Evolutionary conservation across 1,284 basidiomycete genomes (phyloP), one percentile per base, ranked within the genome.

Genomic region (Cystobasidium pallidum): DNA sequence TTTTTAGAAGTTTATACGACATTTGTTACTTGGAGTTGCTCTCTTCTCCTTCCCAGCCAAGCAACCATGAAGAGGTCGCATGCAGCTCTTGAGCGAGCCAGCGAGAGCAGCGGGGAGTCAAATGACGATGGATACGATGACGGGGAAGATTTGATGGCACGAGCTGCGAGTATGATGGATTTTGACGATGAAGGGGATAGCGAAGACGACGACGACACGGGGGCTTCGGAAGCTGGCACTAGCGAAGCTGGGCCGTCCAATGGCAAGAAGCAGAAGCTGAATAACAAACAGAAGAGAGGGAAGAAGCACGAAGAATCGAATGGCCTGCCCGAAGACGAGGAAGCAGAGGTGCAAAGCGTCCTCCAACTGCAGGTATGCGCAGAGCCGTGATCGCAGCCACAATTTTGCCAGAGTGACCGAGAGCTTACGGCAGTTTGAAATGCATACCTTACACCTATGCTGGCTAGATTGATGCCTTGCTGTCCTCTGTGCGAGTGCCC

Each of bases 131-230:
- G 30, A 11, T 72, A 66, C 45, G 70, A 72, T 47, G 62, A 65
- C 51, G 70, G 70, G 32, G 70, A 72, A n/a, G 70, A 72, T 39
- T 43, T 72, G 30, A 57, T 72, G 62, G 70, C 70, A 17, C 49
- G 70, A 21, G 70, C 70, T 8, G 64, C 64, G 15, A 54, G 61
- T 26, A 72, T 72, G 70, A 65, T 66, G 63, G 70, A 72, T n/a
- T 66, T 66, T 39, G 52, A 65, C 62, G 59, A 63, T 39, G 70
- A 72, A 17, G 70, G 66, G 11, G 70, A 72, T 41, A 51, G 32
- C 36, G 61, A 45, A 47, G 52, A 54, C 51, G 70, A 72, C 6
- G 65, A 55, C 13, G 65, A 57, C n/a, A n/a, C n/a, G 13, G 58
- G 52, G 28, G 26, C 24, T 51, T 21, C 47, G n/a, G 58, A 52